Percentiles rank a stretch among this genome's conserved stretches.
phyloP scores from a whole-genome alignment of 441 rosid genomes.

The Mallotus repandus region DNA sequence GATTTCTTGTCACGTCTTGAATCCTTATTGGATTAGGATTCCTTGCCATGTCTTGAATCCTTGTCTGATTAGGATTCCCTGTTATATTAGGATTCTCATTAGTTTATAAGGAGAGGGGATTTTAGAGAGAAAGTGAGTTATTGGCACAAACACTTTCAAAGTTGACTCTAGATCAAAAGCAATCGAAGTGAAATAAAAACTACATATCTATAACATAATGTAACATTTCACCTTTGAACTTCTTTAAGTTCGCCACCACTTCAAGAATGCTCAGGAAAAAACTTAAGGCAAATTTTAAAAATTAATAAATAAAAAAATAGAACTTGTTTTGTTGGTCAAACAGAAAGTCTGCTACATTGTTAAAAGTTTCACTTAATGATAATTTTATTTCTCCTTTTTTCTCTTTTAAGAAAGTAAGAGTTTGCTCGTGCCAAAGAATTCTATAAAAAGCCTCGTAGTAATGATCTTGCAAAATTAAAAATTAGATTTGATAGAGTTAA shows the following conservation, averaged over 20 bases:
- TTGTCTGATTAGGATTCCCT: too few species aligned
- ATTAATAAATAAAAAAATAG: background rate
- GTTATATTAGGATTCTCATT: too few species aligned
- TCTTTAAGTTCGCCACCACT: background rate
- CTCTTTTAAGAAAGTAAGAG: background rate
- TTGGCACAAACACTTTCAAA: background rate
- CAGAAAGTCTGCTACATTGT: background rate
- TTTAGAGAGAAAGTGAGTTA: background rate
- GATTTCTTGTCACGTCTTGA: too few species aligned
- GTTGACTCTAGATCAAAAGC: background rate
- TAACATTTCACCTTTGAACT: conserved; percentile 1
- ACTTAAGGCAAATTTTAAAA: background rate
- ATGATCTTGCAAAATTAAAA: background rate
- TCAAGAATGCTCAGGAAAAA: background rate
- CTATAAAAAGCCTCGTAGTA: background rate
- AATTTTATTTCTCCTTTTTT: background rate
- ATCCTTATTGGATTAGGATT: too few species aligned
- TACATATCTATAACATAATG: background rate
- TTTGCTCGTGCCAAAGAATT: background rate
- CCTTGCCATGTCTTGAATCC: too few species aligned
- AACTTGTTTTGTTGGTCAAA: background rate
- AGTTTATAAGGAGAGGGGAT: background rate
- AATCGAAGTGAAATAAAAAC: background rate
- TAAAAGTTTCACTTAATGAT: background rate
- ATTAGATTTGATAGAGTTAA: background rate